These are phyloP conservation scores for Macrocystidia cucumis DNA, from an alignment of 1,284 basidiomycete species.

Conservation along the genomic window DNA sequence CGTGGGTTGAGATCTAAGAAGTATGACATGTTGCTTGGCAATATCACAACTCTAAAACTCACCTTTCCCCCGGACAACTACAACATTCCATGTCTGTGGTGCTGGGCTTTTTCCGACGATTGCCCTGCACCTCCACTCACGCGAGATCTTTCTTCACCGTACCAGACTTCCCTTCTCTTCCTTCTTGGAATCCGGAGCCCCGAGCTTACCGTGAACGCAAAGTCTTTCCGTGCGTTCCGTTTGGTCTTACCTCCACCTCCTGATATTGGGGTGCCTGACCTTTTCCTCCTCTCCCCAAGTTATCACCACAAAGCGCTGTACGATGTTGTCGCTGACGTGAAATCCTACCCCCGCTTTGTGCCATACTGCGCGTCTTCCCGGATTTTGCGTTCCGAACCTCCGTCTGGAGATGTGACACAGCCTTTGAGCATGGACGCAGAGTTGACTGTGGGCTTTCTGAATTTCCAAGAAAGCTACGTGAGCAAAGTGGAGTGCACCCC, in stretches of 20 bases:
- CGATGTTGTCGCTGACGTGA: conserved; percentile 81
- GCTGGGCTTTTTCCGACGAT: no score
- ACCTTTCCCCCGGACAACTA: no score
- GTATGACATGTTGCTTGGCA: no score
- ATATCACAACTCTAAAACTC: no score
- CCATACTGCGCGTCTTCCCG: conserved; percentile 84
- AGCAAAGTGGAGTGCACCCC: conserved; percentile 80
- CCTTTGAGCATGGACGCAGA: conserved; percentile 68
- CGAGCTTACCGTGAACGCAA: conserved; percentile 35
- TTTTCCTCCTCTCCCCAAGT: conserved; percentile 15
- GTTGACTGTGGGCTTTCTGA: conserved; percentile 83
- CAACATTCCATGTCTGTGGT: no score
- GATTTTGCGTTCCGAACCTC: conserved; percentile 40
- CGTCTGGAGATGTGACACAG: conserved; percentile 9
- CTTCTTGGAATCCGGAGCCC: conserved; percentile 17
- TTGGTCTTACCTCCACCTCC: conserved; percentile 6
- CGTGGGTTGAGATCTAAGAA: no score
- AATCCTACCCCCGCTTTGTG: conserved; percentile 80
- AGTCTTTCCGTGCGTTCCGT: conserved; percentile 80
- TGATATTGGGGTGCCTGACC: conserved; percentile 6
- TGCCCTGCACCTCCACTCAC: no score
- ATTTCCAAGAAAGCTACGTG: conserved; percentile 83
- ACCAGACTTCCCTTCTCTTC: conserved; percentile 17
- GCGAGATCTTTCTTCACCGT: conserved; percentile 33
- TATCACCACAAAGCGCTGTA: conserved; percentile 78